Percentiles rank a stretch among this genome's conserved stretches.
phyloP scores from a whole-genome alignment of 768 basidiomycete genomes.

The Strobilomyces dryophilus region DNA sequence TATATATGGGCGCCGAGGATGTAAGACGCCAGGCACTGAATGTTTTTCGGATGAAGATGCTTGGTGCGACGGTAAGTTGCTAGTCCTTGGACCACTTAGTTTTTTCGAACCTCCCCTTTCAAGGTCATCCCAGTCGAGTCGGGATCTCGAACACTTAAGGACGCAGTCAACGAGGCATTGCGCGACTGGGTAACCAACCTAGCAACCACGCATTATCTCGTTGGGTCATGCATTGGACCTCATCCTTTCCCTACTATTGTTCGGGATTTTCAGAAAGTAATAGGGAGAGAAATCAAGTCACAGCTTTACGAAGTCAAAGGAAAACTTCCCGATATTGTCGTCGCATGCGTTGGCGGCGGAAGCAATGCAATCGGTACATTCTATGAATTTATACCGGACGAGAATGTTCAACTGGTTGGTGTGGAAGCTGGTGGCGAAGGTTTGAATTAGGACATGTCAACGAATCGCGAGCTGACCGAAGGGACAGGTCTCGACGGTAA shows the following conservation, averaged over 20 bases:
- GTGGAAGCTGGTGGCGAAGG: slow-evolving; percentile 99
- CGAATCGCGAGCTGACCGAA: slow-evolving; percentile 9
- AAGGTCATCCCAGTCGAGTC: slow-evolving; percentile 93
- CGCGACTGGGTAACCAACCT: slow-evolving; percentile 99
- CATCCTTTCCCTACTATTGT: slow-evolving; percentile 99
- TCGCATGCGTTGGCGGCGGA: slow-evolving; percentile 97
- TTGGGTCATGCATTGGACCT: slow-evolving; percentile 96
- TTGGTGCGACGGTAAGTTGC: slow-evolving; percentile 74
- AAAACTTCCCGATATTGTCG: slow-evolving; percentile 90
- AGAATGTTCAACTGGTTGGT: slow-evolving; percentile 80
- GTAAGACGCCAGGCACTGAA: slow-evolving; percentile 94
- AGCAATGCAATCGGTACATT: slow-evolving; percentile 98
- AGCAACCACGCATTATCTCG: slow-evolving; percentile 90
- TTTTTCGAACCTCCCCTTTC: background rate
- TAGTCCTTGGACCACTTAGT: background rate
- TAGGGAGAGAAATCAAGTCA: slow-evolving; percentile 89
- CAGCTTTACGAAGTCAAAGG: slow-evolving; percentile 70
- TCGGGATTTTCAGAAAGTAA: slow-evolving; percentile 95
- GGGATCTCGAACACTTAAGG: slow-evolving; percentile 93
- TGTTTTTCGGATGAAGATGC: slow-evolving; percentile 97
- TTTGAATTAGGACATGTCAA: slow-evolving; percentile 24
- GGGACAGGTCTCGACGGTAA: slow-evolving; percentile 67
- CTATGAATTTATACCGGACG: slow-evolving; percentile 92
- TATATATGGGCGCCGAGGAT: slow-evolving; percentile 99
- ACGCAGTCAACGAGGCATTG: slow-evolving; percentile 97